These are phyloP conservation scores for Trichosporon sp. DNA, from an alignment of 1,284 basidiomycete genomes.

Conservation along the genomic window DNA sequence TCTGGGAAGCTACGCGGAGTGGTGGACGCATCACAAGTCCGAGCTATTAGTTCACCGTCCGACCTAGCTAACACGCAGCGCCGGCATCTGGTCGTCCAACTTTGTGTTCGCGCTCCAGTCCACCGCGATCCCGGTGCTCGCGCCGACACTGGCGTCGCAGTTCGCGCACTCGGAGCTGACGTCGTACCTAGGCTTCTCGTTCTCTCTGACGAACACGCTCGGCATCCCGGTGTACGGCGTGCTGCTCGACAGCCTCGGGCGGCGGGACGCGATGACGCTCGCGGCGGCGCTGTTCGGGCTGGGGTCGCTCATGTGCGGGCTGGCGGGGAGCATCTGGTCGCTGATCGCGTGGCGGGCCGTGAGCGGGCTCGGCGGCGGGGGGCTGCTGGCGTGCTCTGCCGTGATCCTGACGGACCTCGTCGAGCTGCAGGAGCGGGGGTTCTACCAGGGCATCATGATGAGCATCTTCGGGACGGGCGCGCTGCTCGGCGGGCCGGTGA, in stretches of 20 bases:
- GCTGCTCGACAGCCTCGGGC: constrained; percentile 45
- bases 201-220: constrained; percentile 42
- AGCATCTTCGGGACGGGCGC: constrained; percentile 45
- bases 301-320: constrained; percentile 42
- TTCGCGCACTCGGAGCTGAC: constrained; percentile 47
- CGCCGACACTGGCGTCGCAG: constrained; percentile 29
- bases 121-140: constrained; percentile 46
- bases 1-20: too few relatives aligned
- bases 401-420: constrained; percentile 50
- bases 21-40: too few relatives aligned
- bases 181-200: constrained; percentile 45
- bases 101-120: constrained; percentile 47
- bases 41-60: too few relatives aligned
- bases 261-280: constrained; percentile 43
- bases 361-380: constrained; percentile 48
- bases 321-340: constrained; percentile 36
- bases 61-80: constrained; percentile 12
- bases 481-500: constrained; percentile 44
- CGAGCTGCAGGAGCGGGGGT: constrained; percentile 44
- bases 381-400: constrained; percentile 44
- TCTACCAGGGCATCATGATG: constrained; percentile 51
- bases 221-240: constrained; percentile 50
- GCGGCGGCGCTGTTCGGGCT: constrained; percentile 41
- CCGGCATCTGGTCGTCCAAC: constrained; percentile 38
- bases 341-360: constrained; percentile 44